Conservation (phyloP, 495 filamentous ascomycete species). For the Lineolata rhizophorae region DNA sequence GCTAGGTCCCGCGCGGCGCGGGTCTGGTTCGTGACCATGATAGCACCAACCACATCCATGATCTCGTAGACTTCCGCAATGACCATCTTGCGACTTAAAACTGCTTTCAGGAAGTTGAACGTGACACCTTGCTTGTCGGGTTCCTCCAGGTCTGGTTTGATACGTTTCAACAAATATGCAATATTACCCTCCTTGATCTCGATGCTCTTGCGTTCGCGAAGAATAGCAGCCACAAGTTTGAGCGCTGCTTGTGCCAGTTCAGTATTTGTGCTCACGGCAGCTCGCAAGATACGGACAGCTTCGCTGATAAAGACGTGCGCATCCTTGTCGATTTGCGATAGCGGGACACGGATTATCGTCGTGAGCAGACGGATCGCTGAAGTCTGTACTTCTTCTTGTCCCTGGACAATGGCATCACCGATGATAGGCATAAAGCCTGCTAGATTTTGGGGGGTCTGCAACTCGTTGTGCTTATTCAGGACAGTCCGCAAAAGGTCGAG, state of each 20-base stretch:
- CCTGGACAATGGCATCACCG: conserved; percentile 60
- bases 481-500: conserved; percentile 66
- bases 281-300: conserved; percentile 58
- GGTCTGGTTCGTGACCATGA: conserved; percentile 93
- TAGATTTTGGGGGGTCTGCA: conserved; percentile 59
- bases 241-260: conserved; percentile 70
- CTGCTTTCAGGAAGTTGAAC: conserved; percentile 77
- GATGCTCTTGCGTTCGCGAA: conserved; percentile 56
- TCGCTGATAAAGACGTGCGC: conserved; percentile 61
- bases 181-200: conserved; percentile 60
- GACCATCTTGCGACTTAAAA: conserved; percentile 65
- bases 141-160: conserved; percentile 80
- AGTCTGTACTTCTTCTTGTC: conserved; percentile 76
- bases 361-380: conserved; percentile 65
- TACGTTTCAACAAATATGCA: conserved; percentile 58
- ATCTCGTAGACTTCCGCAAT: conserved; percentile 79
- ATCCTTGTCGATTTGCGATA: conserved; percentile 45
- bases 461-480: conserved; percentile 54
- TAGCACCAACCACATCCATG: conserved; percentile 63
- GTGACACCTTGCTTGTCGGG: conserved; percentile 75
- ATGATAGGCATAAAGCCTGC: conserved; percentile 70
- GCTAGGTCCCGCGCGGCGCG: conserved; percentile 67
- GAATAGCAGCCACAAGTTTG: conserved; percentile 65
- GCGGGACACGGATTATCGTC: conserved; percentile 63
- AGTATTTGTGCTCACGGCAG: conserved; percentile 49